phyloP scores from a whole-genome alignment of 129 eudicot genomes.

The Rutidosis leptorrhynchoides region DNA sequence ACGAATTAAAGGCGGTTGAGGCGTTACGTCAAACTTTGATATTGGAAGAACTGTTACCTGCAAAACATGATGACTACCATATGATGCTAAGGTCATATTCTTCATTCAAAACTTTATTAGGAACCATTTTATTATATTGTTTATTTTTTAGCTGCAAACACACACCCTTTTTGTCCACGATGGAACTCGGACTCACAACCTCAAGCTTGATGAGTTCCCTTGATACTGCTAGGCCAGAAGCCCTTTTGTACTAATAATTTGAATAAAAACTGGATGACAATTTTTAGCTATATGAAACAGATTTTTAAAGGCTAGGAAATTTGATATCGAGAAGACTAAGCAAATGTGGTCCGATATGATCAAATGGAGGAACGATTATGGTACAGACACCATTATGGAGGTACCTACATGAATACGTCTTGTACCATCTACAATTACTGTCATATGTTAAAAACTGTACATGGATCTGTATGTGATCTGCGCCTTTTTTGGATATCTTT shows the following conservation, averaged over 20 bases:
- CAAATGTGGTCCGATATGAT: conserved; percentile 60
- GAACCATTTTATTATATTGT: not conserved
- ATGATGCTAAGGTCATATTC: conserved; percentile 69
- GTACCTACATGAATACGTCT: conserved; percentile 33
- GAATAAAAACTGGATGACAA: not conserved
- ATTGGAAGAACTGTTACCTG: conserved; percentile 76
- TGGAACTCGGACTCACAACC: not conserved
- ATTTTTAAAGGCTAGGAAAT: conserved; percentile 51
- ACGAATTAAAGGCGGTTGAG: conserved; percentile 83
- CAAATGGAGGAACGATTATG: conserved; percentile 74
- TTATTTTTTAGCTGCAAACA: not conserved
- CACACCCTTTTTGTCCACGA: not conserved
- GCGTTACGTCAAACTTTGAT: conserved; percentile 81
- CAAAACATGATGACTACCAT: conserved; percentile 91
- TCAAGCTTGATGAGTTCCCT: not conserved
- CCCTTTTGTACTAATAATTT: conserved; percentile 1
- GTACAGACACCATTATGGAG: conserved; percentile 82
- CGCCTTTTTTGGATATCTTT: not conserved
- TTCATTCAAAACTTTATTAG: conserved; percentile 16
- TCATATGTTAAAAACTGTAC: not conserved
- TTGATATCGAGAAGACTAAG: conserved; percentile 53
- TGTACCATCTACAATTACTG: not conserved
- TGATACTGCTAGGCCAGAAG: not conserved
- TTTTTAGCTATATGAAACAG: conserved; percentile 25
- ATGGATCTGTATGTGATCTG: conserved; percentile 17